Evolutionary conservation across 495 filamentous ascomycete species (phyloP).

Genomic region (Penicillium psychrofluorescens): DNA sequence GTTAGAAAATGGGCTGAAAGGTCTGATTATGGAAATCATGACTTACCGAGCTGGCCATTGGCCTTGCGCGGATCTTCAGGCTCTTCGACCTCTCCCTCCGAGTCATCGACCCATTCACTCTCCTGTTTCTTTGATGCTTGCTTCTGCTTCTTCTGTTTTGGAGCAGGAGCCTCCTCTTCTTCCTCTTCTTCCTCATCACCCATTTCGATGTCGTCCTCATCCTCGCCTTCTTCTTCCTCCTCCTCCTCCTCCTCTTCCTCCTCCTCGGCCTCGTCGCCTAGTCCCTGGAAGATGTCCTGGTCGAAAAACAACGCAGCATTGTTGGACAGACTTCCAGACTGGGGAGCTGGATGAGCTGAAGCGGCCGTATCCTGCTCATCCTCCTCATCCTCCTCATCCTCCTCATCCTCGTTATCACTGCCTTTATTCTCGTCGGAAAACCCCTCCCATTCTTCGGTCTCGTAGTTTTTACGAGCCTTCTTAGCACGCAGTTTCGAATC

Average conservation of each 20-base stretch:
- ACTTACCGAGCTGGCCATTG: slow-evolving; percentile 62
- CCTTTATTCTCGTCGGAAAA: slow-evolving; percentile 65
- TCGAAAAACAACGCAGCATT: slow-evolving; percentile 84
- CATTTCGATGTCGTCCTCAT: slow-evolving; percentile 30
- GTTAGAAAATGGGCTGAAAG: too few species aligned
- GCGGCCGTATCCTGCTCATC: slow-evolving; percentile 45
- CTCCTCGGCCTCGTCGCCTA: slow-evolving; percentile 47
- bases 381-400: slow-evolving; percentile 48
- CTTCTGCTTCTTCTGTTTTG: slow-evolving; percentile 8
- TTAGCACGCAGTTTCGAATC: slow-evolving; percentile 88
- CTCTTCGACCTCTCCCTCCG: slow-evolving; percentile 56
- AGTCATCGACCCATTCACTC: slow-evolving; percentile 46
- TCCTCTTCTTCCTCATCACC: slow-evolving; percentile 13
- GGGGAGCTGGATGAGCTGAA: slow-evolving; percentile 37
- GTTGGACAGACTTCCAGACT: slow-evolving; percentile 59
- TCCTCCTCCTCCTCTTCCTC: slow-evolving; percentile 35
- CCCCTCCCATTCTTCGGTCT: slow-evolving; percentile 86
- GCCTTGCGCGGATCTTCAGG: slow-evolving; percentile 58
- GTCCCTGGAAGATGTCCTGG: slow-evolving; percentile 86
- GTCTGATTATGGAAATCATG: not conserved
- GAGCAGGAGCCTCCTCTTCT: slow-evolving; percentile 5
- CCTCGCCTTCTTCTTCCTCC: slow-evolving; percentile 32
- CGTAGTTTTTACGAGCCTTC: slow-evolving; percentile 73
- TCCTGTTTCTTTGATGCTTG: slow-evolving; percentile 44
- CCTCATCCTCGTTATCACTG: slow-evolving; percentile 43